Percentiles rank a stretch among this genome's conserved stretches.
phyloP scores from a whole-genome alignment of 306 rosid genomes.

The Prosopis cineraria region DNA sequence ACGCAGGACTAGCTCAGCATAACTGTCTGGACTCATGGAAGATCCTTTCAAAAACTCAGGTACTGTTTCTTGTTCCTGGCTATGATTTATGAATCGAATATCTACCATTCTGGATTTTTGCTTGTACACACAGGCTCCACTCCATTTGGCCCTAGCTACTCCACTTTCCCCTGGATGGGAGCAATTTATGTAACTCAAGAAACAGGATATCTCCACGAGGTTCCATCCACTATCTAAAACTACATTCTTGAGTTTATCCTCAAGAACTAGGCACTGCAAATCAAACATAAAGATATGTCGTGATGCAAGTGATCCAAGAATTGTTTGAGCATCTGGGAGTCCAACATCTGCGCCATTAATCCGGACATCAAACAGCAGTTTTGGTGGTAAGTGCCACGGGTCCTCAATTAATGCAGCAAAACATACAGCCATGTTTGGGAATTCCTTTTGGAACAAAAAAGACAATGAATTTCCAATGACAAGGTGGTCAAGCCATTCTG shows the following conservation, averaged over 20 bases:
- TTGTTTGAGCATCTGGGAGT: not conserved
- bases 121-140: not conserved
- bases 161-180: not conserved
- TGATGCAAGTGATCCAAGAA: not conserved
- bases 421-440: not conserved
- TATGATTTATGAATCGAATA: not conserved
- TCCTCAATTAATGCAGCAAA: not conserved
- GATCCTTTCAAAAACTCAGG: not conserved
- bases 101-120: not conserved
- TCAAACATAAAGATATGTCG: slow-evolving; percentile 1
- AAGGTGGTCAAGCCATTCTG: not conserved
- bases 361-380: not conserved
- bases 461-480: not conserved
- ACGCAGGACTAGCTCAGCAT: not conserved
- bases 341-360: not conserved
- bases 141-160: not conserved
- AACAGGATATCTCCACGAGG: not conserved
- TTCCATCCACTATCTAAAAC: not conserved
- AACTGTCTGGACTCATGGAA: not conserved
- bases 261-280: not conserved
- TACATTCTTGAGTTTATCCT: not conserved
- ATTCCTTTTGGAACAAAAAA: not conserved
- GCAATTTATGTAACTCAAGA: not conserved
- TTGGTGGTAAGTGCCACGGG: not conserved
- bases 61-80: not conserved